phyloP scores from a whole-genome alignment of 805 yeast genomes.

The Sungouiozyma ichnusensis region DNA sequence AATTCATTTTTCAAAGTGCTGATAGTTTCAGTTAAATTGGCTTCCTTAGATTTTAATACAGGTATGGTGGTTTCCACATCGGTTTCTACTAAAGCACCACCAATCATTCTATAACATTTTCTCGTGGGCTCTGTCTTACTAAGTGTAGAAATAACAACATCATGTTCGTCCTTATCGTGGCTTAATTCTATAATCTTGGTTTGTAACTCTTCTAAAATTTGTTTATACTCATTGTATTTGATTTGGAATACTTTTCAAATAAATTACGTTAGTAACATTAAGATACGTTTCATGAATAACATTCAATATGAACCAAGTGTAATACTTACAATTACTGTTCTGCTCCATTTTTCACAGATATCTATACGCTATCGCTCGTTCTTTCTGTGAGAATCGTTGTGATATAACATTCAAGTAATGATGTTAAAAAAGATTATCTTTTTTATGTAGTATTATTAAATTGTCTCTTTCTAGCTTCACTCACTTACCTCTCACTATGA shows the following conservation, averaged over 20 bases:
- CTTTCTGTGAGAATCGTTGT: too few species aligned
- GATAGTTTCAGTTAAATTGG: constrained; percentile 31
- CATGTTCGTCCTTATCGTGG: constrained; percentile 38
- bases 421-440: too few species aligned
- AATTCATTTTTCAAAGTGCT: constrained; percentile 24
- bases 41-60: constrained; percentile 44
- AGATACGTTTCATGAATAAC: neutral
- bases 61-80: constrained; percentile 68
- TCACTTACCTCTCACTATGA: too few species aligned
- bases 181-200: constrained; percentile 39
- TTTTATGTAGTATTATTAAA: too few species aligned
- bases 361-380: neutral
- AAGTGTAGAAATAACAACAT: constrained; percentile 51
- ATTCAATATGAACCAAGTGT: neutral
- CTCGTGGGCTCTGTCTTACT: constrained; percentile 45
- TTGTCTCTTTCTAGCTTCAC: too few species aligned
- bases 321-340: constrained; percentile 11
- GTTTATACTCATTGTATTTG: constrained; percentile 43
- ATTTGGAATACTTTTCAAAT: constrained; percentile 32
- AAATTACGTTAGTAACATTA: constrained; percentile 4
- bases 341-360: constrained; percentile 9
- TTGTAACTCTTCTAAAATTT: constrained; percentile 36
- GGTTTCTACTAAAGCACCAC: constrained; percentile 82
- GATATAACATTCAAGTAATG: too few species aligned
- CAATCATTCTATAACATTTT: constrained; percentile 85